phyloP scores from a whole-genome alignment of 23 red algal genomes.

The Pyropia haitanensis region DNA sequence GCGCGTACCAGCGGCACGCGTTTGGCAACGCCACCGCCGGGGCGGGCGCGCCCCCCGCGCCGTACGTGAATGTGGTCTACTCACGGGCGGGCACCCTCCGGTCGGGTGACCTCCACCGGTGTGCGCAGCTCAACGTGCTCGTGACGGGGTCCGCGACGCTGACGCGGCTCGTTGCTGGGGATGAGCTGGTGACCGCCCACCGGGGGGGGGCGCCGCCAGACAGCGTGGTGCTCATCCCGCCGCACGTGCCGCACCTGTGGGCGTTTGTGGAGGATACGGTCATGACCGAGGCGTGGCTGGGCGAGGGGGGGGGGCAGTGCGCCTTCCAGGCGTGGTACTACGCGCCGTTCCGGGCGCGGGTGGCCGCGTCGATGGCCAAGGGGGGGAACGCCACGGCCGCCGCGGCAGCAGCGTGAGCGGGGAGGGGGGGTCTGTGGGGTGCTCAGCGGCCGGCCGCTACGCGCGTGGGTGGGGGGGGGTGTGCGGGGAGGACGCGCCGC shows the following conservation, averaged over 20 bases:
- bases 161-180: background rate
- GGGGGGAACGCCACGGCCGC: background rate
- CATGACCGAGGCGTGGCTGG: background rate
- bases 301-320: background rate
- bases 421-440: no score
- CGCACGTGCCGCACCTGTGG: background rate
- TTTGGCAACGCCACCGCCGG: background rate
- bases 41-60: background rate
- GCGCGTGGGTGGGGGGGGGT: no score
- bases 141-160: background rate
- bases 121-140: constrained; percentile 1
- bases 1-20: background rate
- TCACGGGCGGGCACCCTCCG: background rate
- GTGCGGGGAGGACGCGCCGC: no score
- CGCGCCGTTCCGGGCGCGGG: background rate
- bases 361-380: background rate
- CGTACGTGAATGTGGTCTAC: constrained; percentile 1
- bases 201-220: no score
- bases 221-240: background rate
- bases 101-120: constrained; percentile 3
- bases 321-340: constrained; percentile 5
- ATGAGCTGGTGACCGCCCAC: background rate
- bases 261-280: background rate
- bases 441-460: no score
- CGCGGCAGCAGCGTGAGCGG: no score